Conservation (phyloP, 1,139 yeast species). For the Kazachstania sp. region DNA sequence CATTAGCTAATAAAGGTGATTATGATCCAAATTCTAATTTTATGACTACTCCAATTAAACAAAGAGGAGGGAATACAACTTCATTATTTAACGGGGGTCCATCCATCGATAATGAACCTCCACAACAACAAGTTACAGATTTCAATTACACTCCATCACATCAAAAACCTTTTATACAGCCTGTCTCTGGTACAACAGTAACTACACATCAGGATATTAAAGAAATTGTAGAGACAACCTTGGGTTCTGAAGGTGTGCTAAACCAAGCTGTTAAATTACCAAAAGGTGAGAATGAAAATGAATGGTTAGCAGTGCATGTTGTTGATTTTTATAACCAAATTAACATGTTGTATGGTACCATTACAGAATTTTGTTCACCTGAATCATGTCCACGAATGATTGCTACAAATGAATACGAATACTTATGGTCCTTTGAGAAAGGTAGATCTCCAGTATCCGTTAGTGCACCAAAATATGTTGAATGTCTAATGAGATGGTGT, state of each 20-base stretch:
- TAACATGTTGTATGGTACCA: constrained; percentile 92
- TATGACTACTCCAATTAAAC: constrained; percentile 7
- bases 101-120: constrained; percentile 4
- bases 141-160: constrained; percentile 33
- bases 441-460: constrained; percentile 66
- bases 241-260: constrained; percentile 85
- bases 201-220: constrained; percentile 65
- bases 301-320: constrained; percentile 94
- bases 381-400: constrained; percentile 89
- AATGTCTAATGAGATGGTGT: constrained; percentile 88
- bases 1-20: constrained; percentile 1
- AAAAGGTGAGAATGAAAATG: constrained; percentile 82
- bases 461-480: constrained; percentile 92
- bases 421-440: constrained; percentile 56
- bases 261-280: constrained; percentile 93
- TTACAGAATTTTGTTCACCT: constrained; percentile 94
- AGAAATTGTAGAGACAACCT: constrained; percentile 84
- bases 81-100: constrained; percentile 8
- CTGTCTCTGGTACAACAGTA: constrained; percentile 31
- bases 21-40: constrained; percentile 1
- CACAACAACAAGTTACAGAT: constrained; percentile 22
- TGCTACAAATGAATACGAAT: constrained; percentile 94
- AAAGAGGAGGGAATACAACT: background rate
- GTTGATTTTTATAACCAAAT: constrained; percentile 90
- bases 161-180: constrained; percentile 30